Conservation (phyloP, 441 rosid genomes). For the Gossypium laxum region DNA sequence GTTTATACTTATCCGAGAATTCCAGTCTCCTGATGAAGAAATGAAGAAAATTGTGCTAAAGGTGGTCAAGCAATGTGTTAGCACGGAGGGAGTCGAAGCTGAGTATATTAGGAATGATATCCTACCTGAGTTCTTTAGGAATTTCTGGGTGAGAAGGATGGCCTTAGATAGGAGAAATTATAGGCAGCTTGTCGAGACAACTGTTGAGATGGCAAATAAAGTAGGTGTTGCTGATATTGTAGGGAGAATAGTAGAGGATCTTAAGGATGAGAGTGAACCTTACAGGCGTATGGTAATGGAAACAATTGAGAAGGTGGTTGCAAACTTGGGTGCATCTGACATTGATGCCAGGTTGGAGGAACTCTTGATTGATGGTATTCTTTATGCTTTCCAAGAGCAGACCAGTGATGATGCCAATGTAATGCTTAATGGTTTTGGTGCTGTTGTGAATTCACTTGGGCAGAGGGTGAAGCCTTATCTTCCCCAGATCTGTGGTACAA, state of each 20-base stretch:
- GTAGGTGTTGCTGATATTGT: conserved; percentile 89
- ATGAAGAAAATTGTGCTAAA: conserved; percentile 93
- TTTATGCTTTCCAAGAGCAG: conserved; percentile 96
- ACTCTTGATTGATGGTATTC: conserved; percentile 92
- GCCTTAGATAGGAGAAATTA: conserved; percentile 84
- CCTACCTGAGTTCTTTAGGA: conserved; percentile 77
- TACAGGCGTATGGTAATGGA: conserved; percentile 94
- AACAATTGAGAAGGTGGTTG: conserved; percentile 84
- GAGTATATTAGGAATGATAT: conserved; percentile 78
- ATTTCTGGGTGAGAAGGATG: conserved; percentile 92
- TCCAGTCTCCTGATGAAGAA: conserved; percentile 95
- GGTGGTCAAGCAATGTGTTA: conserved; percentile 92
- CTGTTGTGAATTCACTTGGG: conserved; percentile 89
- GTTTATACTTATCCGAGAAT: conserved; percentile 80
- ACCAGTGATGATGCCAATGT: conserved; percentile 91
- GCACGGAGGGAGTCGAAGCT: conserved; percentile 91
- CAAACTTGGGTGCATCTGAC: conserved; percentile 85
- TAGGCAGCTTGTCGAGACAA: conserved; percentile 85
- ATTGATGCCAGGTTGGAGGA: conserved; percentile 84
- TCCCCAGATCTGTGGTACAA: conserved; percentile 97
- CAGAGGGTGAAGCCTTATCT: conserved; percentile 93
- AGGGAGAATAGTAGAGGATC: conserved; percentile 78
- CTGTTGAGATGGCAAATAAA: conserved; percentile 88
- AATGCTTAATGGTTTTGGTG: conserved; percentile 97
- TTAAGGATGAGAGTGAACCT: conserved; percentile 87